Evolutionary conservation across 2,329 filamentous ascomycete species (phyloP), one percentile per base, ranked within the genome.

Genomic region (Capronia epimyces): DNA sequence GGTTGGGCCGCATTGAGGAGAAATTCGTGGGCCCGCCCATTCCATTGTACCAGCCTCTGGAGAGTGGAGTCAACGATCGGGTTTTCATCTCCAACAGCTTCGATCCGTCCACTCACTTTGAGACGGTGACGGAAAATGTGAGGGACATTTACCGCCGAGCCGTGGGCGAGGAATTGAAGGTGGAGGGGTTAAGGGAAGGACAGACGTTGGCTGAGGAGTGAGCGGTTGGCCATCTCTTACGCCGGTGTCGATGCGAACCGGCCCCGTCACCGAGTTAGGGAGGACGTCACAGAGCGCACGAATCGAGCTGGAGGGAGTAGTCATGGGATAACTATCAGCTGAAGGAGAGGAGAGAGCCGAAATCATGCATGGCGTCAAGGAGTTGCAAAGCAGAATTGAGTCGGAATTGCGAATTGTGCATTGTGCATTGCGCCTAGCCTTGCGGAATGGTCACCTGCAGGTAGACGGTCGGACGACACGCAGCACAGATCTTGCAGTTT

Each of bases 31-130:
- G 89, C 21, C 75, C 88, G 24, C 88, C 93, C 15, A 95, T 96
- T 60, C 90, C 93, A 46, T 79, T 98, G 55, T 97, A 96, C 71
- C 89, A 95, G 73, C 94, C 93, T 18, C 69, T 91, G 43, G 86
- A 88, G 65, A 81, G 84, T 65, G 93, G 93, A 58, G 77, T 75
- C 62, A 86, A 83, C 62, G 90, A 96, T 76, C 90, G 90, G 71
- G 85, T 98, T 70, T 98, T 89, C 76, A 89, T 98, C 68, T 95
- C 89, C 65, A 96, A 94, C 83, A 95, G 89, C 76, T 98, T 98
- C 73, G 94, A 98, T 66, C 89, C 94, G 46, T 94, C 87, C 59
- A 95, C 87, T 69, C 93, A 98, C 78, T 98, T 98, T 66, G 93
- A 98, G 81, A 96, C 89, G 29, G 84, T 81, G 24, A 86, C 82